A percentile compares a stretch with the other conserved stretches of the same genome.
Evolutionary conservation across 805 yeast species (phyloP).

Genomic region (Lachancea meyersii): DNA sequence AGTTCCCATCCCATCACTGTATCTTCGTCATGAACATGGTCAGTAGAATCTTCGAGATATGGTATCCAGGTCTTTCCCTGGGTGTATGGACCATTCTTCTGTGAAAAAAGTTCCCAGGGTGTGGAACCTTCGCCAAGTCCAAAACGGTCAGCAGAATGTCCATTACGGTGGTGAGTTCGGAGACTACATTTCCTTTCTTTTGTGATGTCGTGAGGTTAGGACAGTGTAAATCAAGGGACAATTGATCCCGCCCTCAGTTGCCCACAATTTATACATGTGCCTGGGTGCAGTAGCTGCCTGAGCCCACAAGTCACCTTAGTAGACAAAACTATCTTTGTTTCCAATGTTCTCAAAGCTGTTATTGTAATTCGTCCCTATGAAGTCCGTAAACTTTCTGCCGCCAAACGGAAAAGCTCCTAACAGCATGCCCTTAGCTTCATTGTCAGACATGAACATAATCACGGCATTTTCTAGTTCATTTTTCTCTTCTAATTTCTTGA

Average conservation of each 20-base stretch:
- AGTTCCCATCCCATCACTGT: slow-evolving; percentile 52
- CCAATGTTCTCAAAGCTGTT: slow-evolving; percentile 46
- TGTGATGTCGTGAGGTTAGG: slow-evolving; percentile 32
- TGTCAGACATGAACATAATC: slow-evolving; percentile 55
- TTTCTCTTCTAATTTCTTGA: slow-evolving; percentile 36
- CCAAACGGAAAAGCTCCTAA: slow-evolving; percentile 48
- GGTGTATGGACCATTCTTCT: slow-evolving; percentile 41
- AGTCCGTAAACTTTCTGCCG: slow-evolving; percentile 15
- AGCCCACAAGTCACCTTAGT: slow-evolving; percentile 55
- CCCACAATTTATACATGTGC: slow-evolving; percentile 50
- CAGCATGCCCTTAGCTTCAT: slow-evolving; percentile 59
- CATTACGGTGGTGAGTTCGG: slow-evolving; percentile 50
- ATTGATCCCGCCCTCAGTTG: slow-evolving; percentile 55
- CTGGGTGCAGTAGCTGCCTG: slow-evolving; percentile 57
- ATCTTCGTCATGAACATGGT: slow-evolving; percentile 37
- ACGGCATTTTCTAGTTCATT: slow-evolving; percentile 50
- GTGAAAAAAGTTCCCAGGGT: slow-evolving; percentile 38
- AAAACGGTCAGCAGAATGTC: slow-evolving; percentile 53
- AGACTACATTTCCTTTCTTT: slow-evolving; percentile 30
- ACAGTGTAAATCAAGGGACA: slow-evolving; percentile 47
- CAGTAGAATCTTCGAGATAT: slow-evolving; percentile 30
- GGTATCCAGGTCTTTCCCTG: slow-evolving; percentile 43
- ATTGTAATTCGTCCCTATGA: slow-evolving; percentile 35
- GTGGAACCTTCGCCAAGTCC: slow-evolving; percentile 42
- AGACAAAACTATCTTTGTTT: slow-evolving; percentile 40